Evolutionary conservation across 1,284 basidiomycete genomes (phyloP).

Genomic region (Wallemia hederae): DNA sequence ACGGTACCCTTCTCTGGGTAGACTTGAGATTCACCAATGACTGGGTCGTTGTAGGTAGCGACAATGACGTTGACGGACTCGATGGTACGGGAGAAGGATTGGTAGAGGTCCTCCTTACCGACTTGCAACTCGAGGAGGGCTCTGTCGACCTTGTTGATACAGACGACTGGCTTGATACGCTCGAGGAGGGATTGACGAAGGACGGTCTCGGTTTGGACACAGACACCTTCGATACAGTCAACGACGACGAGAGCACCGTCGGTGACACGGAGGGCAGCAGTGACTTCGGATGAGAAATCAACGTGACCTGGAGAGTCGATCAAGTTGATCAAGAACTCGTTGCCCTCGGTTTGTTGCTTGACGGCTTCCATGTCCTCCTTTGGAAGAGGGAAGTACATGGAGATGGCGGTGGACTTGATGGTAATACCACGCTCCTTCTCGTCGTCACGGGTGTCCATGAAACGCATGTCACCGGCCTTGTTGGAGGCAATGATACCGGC

Average conservation of each 20-base stretch:
- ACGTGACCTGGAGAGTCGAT: conserved; percentile 99
- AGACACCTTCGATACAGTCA: conserved; percentile 98
- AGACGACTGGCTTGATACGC: conserved; percentile 97
- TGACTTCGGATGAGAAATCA: conserved; percentile 99
- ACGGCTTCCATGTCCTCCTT: conserved; percentile 64
- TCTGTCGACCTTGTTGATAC: conserved; percentile 99
- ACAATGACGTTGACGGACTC: conserved; percentile 98
- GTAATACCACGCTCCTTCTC: conserved; percentile 99
- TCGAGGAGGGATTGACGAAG: conserved; percentile 89
- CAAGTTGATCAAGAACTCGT: conserved; percentile 98
- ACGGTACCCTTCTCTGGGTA: conserved; percentile 38
- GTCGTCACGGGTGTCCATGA: conserved; percentile 90
- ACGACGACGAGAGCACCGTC: conserved; percentile 97
- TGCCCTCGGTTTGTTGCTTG: conserved; percentile 77
- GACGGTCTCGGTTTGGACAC: conserved; percentile 98
- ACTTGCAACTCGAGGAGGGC: conserved; percentile 97
- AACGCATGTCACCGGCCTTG: conserved; percentile 91
- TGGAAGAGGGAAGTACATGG: conserved; percentile 93
- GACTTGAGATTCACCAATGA: conserved; percentile 1
- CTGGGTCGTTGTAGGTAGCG: conserved; percentile 40
- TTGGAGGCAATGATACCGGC: conserved; percentile 92
- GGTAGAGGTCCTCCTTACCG: conserved; percentile 86
- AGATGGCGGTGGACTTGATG: conserved; percentile 99
- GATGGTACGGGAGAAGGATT: conserved; percentile 90
- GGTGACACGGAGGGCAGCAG: conserved; percentile 96